Percentiles rank a stretch among this genome's conserved stretches.
These are phyloP conservation scores for Penicillium pancosmium DNA, from an alignment of 495 filamentous ascomycete genomes.

Conservation along the genomic window DNA sequence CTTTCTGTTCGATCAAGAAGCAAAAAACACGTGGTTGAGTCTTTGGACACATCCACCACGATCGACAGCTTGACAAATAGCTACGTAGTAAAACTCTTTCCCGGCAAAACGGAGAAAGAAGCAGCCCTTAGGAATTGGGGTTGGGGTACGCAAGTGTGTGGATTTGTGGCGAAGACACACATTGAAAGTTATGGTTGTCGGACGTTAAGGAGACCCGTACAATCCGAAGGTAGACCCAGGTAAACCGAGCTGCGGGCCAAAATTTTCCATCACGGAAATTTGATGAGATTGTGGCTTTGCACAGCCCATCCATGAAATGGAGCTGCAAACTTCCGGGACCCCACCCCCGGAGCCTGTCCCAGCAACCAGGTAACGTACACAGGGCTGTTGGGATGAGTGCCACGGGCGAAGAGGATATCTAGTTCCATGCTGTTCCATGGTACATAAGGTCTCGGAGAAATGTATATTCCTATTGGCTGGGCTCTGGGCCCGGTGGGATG, in stretches of 20 bases:
- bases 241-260: background rate
- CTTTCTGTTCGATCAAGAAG: background rate
- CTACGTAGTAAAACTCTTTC: background rate
- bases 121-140: background rate
- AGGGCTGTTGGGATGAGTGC: slow-evolving; percentile 9
- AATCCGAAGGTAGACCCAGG: background rate
- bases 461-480: slow-evolving; percentile 4
- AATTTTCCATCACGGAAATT: background rate
- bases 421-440: slow-evolving; percentile 1
- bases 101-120: background rate
- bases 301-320: background rate
- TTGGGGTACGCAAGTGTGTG: slow-evolving; percentile 1
- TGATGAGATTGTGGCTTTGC: background rate
- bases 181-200: background rate
- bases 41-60: background rate
- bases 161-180: background rate
- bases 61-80: background rate
- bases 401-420: background rate
- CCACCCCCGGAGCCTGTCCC: slow-evolving; percentile 26
- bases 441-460: background rate
- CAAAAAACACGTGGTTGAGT: background rate
- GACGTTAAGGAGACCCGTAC: background rate
- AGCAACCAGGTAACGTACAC: slow-evolving; percentile 23
- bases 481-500: background rate
- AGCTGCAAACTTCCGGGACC: background rate